Percentiles rank a stretch among this genome's conserved stretches.
phyloP scores from a whole-genome alignment of 2,329 filamentous ascomycete species.

The Claviceps capensis region DNA sequence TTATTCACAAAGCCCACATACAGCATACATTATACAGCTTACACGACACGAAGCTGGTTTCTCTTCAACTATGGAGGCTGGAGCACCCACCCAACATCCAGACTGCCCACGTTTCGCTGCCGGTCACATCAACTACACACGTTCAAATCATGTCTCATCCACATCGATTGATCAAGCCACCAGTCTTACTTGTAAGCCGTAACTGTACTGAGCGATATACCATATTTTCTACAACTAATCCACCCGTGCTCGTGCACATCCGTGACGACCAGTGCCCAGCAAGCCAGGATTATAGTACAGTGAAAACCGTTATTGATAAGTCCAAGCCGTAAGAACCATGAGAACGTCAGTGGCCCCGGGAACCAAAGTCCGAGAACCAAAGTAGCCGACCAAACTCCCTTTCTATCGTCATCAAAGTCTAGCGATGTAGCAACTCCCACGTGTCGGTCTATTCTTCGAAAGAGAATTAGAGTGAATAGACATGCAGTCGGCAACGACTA shows the following conservation, averaged over 20 bases:
- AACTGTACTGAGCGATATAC: not conserved
- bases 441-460: conserved; percentile 19
- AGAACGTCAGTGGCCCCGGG: conserved; percentile 15
- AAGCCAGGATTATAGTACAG: conserved; percentile 7
- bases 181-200: conserved; percentile 2
- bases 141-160: no score
- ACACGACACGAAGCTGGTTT: no score
- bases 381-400: conserved; percentile 16
- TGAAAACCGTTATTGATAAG: conserved; percentile 21
- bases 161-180: not conserved
- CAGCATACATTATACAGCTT: no score
- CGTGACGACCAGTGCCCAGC: conserved; percentile 6
- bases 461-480: conserved; percentile 1
- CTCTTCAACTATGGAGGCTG: no score
- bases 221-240: conserved; percentile 4
- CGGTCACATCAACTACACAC: no score
- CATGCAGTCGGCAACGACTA: conserved; percentile 18
- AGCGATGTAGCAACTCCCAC: conserved; percentile 23
- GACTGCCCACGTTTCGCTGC: no score
- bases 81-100: no score
- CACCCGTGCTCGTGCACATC: conserved; percentile 6
- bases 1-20: no score
- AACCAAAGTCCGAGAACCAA: conserved; percentile 11
- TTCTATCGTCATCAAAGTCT: conserved; percentile 27
- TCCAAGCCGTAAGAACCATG: conserved; percentile 15